Conservation (phyloP, 2,329 filamentous ascomycete genomes). For the Rhytidhysteron rufulum region DNA sequence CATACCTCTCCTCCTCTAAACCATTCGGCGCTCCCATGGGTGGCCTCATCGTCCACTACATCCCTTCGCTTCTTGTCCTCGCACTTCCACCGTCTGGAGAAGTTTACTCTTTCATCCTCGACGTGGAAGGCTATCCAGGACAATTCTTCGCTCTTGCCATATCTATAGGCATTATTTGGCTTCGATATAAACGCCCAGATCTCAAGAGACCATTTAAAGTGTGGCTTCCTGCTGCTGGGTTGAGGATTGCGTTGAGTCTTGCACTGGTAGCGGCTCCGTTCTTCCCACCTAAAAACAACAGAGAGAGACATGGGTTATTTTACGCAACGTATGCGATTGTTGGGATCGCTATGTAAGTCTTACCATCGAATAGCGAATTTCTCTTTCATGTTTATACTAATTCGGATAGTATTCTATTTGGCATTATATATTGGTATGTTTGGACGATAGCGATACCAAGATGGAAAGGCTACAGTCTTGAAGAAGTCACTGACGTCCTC, state of each 20-base stretch:
- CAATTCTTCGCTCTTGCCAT: slow-evolving; percentile 59
- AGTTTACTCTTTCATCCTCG: slow-evolving; percentile 69
- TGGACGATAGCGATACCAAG: slow-evolving; percentile 61
- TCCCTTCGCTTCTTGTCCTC: slow-evolving; percentile 66
- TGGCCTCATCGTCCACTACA: slow-evolving; percentile 64
- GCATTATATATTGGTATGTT: slow-evolving; percentile 64
- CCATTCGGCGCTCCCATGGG: slow-evolving; percentile 67
- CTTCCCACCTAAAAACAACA: slow-evolving; percentile 48
- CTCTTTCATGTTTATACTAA: slow-evolving; percentile 8
- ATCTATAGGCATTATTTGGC: slow-evolving; percentile 56
- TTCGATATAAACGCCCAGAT: slow-evolving; percentile 58
- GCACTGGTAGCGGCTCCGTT: slow-evolving; percentile 59
- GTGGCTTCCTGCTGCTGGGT: slow-evolving; percentile 57
- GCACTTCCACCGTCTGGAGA: slow-evolving; percentile 60
- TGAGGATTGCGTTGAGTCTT: slow-evolving; percentile 53
- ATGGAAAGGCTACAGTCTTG: slow-evolving; percentile 57
- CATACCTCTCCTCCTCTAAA: slow-evolving; percentile 58
- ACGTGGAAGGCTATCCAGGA: slow-evolving; percentile 66
- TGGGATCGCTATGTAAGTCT: slow-evolving; percentile 50
- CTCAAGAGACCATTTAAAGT: slow-evolving; percentile 62
- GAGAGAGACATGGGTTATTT: slow-evolving; percentile 34
- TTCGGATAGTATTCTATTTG: slow-evolving; percentile 51
- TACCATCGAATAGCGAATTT: not conserved
- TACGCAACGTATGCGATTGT: slow-evolving; percentile 54
- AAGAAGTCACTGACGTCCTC: slow-evolving; percentile 58